phyloP scores from a whole-genome alignment of 2,329 filamentous ascomycete genomes.

The Aphanoascus verrucosus region DNA sequence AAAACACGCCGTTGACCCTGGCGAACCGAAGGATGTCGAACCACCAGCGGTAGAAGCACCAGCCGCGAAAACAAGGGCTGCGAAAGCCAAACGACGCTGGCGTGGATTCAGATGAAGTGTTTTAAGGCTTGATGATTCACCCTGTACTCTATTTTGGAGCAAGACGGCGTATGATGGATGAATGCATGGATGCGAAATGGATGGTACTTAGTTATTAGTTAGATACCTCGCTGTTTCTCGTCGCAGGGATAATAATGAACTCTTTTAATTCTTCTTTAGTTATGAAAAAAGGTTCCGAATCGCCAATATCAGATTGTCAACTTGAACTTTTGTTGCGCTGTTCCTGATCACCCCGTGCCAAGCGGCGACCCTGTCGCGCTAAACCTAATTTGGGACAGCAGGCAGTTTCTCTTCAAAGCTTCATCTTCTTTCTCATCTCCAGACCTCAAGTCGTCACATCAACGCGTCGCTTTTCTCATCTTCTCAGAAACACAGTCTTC shows the following conservation, averaged over 20 bases:
- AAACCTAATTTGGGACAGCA: not conserved
- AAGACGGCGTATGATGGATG: not conserved
- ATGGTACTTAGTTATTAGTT: not conserved
- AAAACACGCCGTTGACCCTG: slow-evolving; percentile 1
- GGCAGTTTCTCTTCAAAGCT: no score
- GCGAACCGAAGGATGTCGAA: not conserved
- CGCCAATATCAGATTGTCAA: not conserved
- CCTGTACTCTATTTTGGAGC: not conserved
- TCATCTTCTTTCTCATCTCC: no score
- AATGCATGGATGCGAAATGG: not conserved
- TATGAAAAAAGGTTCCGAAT: no score
- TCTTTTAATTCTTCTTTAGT: no score
- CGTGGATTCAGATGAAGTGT: slow-evolving; percentile 22
- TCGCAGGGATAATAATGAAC: not conserved
- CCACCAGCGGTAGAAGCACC: not conserved
- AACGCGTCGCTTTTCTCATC: slow-evolving; percentile 11
- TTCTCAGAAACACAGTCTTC: not conserved
- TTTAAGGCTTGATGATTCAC: not conserved
- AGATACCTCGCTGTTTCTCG: not conserved
- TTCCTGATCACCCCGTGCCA: not conserved
- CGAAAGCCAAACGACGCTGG: slow-evolving; percentile 24
- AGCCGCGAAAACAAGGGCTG: slow-evolving; percentile 19
- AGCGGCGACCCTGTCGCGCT: not conserved
- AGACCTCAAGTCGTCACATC: not conserved
- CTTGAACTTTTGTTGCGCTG: not conserved